These are phyloP conservation scores for Hypoxylon sp. DNA, from an alignment of 2,329 filamentous ascomycete species.

Conservation along the genomic window DNA sequence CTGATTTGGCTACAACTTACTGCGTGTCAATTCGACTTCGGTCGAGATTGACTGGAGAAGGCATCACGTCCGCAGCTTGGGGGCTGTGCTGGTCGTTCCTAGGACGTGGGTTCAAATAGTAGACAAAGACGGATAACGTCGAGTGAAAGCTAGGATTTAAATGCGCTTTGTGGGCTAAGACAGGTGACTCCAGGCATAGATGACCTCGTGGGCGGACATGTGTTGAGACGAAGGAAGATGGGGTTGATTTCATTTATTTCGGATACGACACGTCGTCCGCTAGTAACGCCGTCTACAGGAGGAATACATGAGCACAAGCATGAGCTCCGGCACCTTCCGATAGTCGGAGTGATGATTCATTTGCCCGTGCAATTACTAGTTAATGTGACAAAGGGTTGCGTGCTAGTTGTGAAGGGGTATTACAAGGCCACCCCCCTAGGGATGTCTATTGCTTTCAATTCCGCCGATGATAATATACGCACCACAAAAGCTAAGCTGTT, in stretches of 20 bases:
- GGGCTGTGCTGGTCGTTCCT: not conserved
- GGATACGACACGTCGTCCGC: no score
- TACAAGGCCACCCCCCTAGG: no score
- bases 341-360: not conserved
- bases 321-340: not conserved
- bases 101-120: not conserved
- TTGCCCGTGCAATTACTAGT: not conserved
- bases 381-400: no score
- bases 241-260: no score
- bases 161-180: no score
- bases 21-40: not conserved
- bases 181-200: not conserved
- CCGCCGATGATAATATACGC: not conserved
- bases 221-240: not conserved
- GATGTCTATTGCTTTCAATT: not conserved
- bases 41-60: not conserved
- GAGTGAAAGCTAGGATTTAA: no score
- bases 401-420: no score
- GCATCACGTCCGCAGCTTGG: not conserved
- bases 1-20: not conserved
- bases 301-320: no score
- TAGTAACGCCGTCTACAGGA: no score
- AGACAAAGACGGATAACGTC: not conserved
- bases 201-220: not conserved
- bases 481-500: not conserved